These are phyloP conservation scores for Saccharomyces kudriavzevii DNA, from an alignment of 805 yeast species.

Conservation along the genomic window DNA sequence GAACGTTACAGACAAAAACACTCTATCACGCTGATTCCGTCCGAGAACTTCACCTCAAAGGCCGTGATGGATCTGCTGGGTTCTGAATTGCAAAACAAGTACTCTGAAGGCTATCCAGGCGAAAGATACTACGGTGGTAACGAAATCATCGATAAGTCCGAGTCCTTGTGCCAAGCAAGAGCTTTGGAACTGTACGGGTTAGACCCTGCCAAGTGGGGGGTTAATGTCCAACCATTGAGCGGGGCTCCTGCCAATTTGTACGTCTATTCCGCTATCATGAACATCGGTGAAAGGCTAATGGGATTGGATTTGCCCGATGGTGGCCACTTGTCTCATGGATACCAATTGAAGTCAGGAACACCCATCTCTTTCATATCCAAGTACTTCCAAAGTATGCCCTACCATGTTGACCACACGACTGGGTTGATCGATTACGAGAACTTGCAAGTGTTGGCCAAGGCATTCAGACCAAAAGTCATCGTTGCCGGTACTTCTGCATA, in stretches of 20 bases:
- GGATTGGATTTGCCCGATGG: slow-evolving; percentile 98
- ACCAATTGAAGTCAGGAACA: slow-evolving; percentile 74
- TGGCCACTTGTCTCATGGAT: slow-evolving; percentile 96
- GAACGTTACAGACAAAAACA: slow-evolving; percentile 84
- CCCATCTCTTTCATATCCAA: slow-evolving; percentile 89
- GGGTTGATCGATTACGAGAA: slow-evolving; percentile 90
- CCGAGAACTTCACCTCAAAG: slow-evolving; percentile 92
- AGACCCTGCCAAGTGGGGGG: slow-evolving; percentile 86
- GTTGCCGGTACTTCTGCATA: slow-evolving; percentile 98
- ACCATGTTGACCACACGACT: slow-evolving; percentile 76
- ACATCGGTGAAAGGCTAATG: slow-evolving; percentile 89
- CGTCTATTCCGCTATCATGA: slow-evolving; percentile 81
- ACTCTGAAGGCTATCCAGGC: slow-evolving; percentile 97
- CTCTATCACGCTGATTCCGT: slow-evolving; percentile 86
- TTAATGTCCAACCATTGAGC: slow-evolving; percentile 88
- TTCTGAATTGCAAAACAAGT: slow-evolving; percentile 94
- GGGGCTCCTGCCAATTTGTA: slow-evolving; percentile 97
- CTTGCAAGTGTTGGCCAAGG: slow-evolving; percentile 68
- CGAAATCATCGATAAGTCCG: slow-evolving; percentile 87
- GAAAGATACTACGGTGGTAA: slow-evolving; percentile 98
- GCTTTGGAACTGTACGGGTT: slow-evolving; percentile 78
- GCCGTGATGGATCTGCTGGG: slow-evolving; percentile 93
- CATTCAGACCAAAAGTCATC: slow-evolving; percentile 89
- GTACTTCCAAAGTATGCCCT: slow-evolving; percentile 97
- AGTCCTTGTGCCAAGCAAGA: slow-evolving; percentile 80